phyloP scores from a whole-genome alignment of 1,284 basidiomycete species.

The Ceratorhiza oryzae-sativae region DNA sequence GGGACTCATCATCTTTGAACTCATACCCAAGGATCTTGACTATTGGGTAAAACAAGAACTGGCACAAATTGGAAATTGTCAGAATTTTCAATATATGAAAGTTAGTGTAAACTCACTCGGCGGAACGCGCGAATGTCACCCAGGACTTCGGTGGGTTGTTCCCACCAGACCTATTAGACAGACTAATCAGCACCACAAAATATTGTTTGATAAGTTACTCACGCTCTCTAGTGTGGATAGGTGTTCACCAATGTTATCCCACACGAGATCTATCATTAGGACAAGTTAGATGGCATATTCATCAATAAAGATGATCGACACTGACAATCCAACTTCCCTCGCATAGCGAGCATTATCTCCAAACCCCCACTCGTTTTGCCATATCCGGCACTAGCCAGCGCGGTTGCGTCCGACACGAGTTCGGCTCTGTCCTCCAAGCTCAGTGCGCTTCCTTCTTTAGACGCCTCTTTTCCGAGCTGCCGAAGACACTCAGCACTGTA shows the following conservation, averaged over 20 bases:
- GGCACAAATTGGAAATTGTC: no score
- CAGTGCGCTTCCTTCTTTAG: conserved; percentile 69
- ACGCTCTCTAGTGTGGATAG: conserved; percentile 57
- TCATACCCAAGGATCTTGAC: conserved; percentile 83
- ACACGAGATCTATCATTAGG: conserved; percentile 66
- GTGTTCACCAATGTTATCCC: conserved; percentile 67
- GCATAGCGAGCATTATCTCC: conserved; percentile 70
- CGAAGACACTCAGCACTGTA: conserved; percentile 87
- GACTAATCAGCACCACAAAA: conserved; percentile 58
- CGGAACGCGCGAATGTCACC: conserved; percentile 69
- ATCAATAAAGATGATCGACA: conserved; percentile 42
- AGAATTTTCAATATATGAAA: no score
- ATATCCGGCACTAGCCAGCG: conserved; percentile 81
- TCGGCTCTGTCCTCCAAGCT: conserved; percentile 86
- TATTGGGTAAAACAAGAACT: conserved; percentile 74
- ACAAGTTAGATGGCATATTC: not conserved
- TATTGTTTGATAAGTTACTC: conserved; percentile 45
- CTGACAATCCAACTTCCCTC: conserved; percentile 77
- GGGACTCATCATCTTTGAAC: conserved; percentile 69
- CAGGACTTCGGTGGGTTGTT: conserved; percentile 67
- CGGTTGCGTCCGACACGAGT: conserved; percentile 79
- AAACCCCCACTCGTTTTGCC: conserved; percentile 78
- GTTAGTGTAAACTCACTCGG: conserved; percentile 46
- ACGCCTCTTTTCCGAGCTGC: conserved; percentile 80
- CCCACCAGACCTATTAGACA: conserved; percentile 81